Percentiles rank a stretch among this genome's conserved stretches.
Evolutionary conservation across 306 rosid genomes (phyloP).

Genomic region (Mucuna pruriens): DNA sequence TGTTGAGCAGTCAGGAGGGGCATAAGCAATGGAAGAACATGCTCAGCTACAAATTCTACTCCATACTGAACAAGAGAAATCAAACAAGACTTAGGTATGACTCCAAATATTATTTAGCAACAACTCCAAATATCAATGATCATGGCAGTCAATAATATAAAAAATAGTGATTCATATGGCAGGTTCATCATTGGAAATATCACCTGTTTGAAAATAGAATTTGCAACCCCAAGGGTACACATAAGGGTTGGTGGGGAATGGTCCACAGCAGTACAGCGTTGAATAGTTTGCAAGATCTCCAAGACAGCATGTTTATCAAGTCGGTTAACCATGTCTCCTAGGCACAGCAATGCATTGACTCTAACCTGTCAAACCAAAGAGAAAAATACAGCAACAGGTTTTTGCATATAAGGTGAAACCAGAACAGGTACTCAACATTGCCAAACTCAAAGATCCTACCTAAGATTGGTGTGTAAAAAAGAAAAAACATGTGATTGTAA

Average conservation of each 20-base stretch:
- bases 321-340: constrained; percentile 79
- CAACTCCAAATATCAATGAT: constrained; percentile 32
- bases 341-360: constrained; percentile 93
- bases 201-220: constrained; percentile 92
- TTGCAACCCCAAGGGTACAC: constrained; percentile 99
- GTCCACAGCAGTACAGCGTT: constrained; percentile 96
- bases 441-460: constrained; percentile 11
- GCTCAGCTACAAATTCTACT: constrained; percentile 93
- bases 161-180: constrained; percentile 18
- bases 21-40: constrained; percentile 82
- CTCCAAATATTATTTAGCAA: constrained; percentile 17
- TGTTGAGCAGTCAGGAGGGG: constrained; percentile 95
- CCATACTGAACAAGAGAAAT: constrained; percentile 74
- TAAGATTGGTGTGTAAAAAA: not conserved
- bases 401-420: constrained; percentile 19
- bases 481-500: not conserved
- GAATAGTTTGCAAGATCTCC: constrained; percentile 93
- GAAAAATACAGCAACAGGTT: constrained; percentile 21
- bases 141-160: not conserved
- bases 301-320: constrained; percentile 86
- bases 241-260: constrained; percentile 97
- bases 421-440: not conserved
- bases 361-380: constrained; percentile 72
- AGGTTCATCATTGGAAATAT: constrained; percentile 10
- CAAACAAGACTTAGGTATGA: constrained; percentile 34